Conservation (phyloP, 257 asterid genomes). For the Galeopsis tetrahit region DNA sequence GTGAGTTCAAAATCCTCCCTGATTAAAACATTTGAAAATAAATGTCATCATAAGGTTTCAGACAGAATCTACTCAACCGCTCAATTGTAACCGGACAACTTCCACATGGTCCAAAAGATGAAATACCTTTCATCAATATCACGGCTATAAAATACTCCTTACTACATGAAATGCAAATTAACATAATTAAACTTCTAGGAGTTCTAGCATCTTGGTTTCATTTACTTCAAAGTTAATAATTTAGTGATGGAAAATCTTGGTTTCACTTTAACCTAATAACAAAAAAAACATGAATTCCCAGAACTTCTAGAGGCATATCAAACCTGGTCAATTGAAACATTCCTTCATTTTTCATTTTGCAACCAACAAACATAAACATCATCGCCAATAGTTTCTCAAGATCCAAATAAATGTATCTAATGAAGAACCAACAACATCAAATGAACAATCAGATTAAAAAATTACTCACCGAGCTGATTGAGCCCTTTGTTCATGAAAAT, state of each 20-base stretch:
- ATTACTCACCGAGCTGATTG: constrained; percentile 78
- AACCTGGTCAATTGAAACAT: background rate
- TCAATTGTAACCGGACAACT: background rate
- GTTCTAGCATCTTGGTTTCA: background rate
- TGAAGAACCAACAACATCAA: background rate
- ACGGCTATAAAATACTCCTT: background rate
- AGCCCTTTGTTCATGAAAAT: constrained; percentile 97
- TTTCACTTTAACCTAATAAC: background rate
- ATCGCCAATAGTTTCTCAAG: background rate
- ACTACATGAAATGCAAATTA: background rate
- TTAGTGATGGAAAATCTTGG: background rate
- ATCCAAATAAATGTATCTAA: background rate
- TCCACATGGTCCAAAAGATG: background rate
- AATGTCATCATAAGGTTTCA: constrained; percentile 20
- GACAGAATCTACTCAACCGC: background rate
- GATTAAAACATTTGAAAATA: constrained; percentile 13
- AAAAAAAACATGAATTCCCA: background rate
- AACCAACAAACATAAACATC: constrained; percentile 7
- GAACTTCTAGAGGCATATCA: background rate
- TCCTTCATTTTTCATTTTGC: background rate
- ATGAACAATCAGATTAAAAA: background rate
- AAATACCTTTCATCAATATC: background rate
- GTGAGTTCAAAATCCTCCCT: constrained; percentile 87
- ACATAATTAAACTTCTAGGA: background rate
- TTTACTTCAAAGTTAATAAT: background rate